Percentiles rank a stretch among this genome's conserved stretches.
Evolutionary conservation across 192 early-diverging fungal species (phyloP).

Genomic region (Coemansia sp.): DNA sequence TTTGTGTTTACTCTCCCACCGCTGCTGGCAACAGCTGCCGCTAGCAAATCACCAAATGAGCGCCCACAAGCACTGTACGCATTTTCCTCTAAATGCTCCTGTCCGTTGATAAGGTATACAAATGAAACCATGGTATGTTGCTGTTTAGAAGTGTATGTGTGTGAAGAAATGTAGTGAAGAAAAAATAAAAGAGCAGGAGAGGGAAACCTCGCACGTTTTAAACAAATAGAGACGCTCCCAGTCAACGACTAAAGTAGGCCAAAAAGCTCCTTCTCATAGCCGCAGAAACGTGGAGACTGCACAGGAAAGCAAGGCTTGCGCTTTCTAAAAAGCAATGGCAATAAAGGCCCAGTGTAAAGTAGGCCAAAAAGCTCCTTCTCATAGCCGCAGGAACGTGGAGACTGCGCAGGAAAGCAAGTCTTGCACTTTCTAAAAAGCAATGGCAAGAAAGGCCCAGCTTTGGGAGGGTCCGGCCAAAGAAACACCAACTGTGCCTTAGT

Average conservation of each 20-base stretch:
- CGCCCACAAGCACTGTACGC: no score
- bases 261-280: neutral
- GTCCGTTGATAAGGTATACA: neutral
- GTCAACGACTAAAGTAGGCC: neutral
- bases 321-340: no score
- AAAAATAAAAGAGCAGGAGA: neutral
- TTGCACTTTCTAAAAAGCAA: no score
- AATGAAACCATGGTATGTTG: neutral
- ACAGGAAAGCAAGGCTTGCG: neutral
- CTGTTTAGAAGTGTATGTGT: neutral
- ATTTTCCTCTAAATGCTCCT: no score
- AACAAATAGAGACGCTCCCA: neutral
- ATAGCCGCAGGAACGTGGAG: neutral
- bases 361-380: neutral
- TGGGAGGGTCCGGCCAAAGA: no score
- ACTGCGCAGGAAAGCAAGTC: neutral
- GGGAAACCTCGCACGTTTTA: neutral
- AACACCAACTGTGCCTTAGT: no score
- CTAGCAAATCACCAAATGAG: no score
- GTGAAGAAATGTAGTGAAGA: neutral
- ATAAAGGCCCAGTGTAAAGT: neutral
- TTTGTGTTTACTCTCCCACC: no score
- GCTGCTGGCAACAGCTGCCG: no score
- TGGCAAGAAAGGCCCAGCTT: no score
- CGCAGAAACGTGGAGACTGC: neutral